Base-by-base conservation (phyloP, 2,329 filamentous ascomycete genomes). In the Corynespora cassiicola region DNA sequence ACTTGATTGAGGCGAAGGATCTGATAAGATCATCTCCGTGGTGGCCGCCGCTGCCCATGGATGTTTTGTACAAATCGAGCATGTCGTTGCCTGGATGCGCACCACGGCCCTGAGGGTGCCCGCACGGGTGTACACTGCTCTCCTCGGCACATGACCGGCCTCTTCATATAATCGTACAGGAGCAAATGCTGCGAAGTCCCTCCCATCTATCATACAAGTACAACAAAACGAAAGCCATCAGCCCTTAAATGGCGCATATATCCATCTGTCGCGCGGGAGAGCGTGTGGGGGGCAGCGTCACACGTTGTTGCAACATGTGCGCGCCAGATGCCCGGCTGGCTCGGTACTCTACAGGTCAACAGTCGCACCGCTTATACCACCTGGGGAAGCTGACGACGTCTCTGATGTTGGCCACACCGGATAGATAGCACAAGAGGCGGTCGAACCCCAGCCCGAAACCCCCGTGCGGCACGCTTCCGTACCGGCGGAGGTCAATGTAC, bases 391-490 rank as follows among this genome's bases (percentile, higher is more conserved):
- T 81, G 38, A 95, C 87, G 16, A 90, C 81, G 67, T 96, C 91
- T 62, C 90, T 82, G 58, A 96, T 82, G 55, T 88, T 95, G 50
- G 82, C 79, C 24, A 92, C 83, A 7, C 90, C 90, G 20, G 86
- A 82, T 38, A 96, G 75, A 71, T 95, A 96, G 61, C 86, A 85
- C 54, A 96, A 70, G 48, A 96, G 78, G 38, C 91, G 82, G 74
- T 96, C 91, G 63, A 95, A 95, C 7, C 91, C 91, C 39, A 96
- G 68, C 3, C 91, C 91, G 63, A 95, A 96, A 1, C 91, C 91
- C 26, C 91, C 91, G 58, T 96, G 91, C 22, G 90, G 90, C 39
- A 90, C 88, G 53, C 86, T 91, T n/a, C 91, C 91, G 81, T 90
- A 96, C 52, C 86, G 84, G 45, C 91, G 84, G 45, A 96, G 77